A percentile compares a stretch with the other conserved stretches of the same genome.
Conservation (phyloP, 129 eudicot genomes). For the Arctium lappa region DNA sequence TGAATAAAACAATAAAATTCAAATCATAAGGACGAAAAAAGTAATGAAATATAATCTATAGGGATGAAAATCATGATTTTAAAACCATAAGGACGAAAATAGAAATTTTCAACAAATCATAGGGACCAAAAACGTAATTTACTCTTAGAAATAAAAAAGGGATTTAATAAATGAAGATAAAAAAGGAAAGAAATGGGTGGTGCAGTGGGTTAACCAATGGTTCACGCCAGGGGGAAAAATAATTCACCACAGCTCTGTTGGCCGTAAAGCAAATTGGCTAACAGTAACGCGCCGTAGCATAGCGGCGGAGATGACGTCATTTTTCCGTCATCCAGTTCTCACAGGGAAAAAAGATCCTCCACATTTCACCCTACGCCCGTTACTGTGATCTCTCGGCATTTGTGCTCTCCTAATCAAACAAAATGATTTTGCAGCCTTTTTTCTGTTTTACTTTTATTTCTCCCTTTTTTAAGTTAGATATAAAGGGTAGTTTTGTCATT, state of each 20-base stretch:
- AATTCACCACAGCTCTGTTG: conserved; percentile 18
- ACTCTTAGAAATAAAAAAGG: no score
- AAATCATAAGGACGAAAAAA: no score
- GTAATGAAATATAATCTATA: no score
- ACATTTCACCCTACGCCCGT: conserved; percentile 1
- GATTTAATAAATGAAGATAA: neutral
- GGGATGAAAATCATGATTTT: no score
- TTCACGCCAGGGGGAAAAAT: conserved; percentile 37
- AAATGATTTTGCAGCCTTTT: conserved; percentile 14
- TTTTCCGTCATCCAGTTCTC: conserved; percentile 27
- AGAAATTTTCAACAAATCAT: no score
- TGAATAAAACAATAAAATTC: no score
- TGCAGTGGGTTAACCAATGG: conserved; percentile 35
- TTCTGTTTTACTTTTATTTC: neutral
- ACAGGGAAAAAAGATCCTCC: neutral
- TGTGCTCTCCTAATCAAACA: conserved; percentile 21
- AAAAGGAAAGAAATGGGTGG: neutral
- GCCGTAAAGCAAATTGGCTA: conserved; percentile 20
- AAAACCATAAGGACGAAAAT: no score
- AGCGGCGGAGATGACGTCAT: conserved; percentile 39
- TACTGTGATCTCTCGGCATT: conserved; percentile 19
- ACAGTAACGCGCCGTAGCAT: conserved; percentile 21
- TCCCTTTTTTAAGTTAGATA: neutral
- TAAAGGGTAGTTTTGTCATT: neutral
- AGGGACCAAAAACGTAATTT: no score